Base-by-base conservation (phyloP, 257 asterid species). In the Cruciata laevipes region DNA sequence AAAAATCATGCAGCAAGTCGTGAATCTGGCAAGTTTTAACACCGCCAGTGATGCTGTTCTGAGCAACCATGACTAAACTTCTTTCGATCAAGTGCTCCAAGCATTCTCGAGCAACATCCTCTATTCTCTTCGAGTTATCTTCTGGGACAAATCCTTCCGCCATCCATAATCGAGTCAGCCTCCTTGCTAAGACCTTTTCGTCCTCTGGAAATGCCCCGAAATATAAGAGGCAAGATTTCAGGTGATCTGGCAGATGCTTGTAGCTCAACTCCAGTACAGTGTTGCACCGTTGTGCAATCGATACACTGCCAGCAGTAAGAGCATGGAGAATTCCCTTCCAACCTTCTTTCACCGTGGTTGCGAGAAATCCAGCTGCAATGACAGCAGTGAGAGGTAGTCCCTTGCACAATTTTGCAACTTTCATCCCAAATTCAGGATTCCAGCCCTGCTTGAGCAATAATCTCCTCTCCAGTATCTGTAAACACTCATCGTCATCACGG, bases 51-150 rank as follows among this genome's bases (percentile, higher is more conserved):
- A n/a, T 16, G 1, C 57, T 51, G 1, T n/a, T 51, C 6, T 16
- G 20, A 51, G 57, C 24, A 51, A 51, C 57, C 57, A 51, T 51
- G 23, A 51, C 57, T n/a, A 51, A 51, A n/a, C 57, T 51, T 51
- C 57, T 16, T 16, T 51, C 8, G 24, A 51, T 51, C 8, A 51
- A n/a, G 10, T 16, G 23, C 24, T 16, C 23, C 57, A 51, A 6
- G 20, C 8, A 51, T n/a, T 51, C 57, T 9, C 10, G 23, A 0
- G 57, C 24, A 4, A 2, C 3, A n/a, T 51, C 57, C 4, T 51
- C 57, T 51, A 51, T 16, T n/a, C 57, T 51, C 23, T 51, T 17
- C 18, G 23, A 18, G 3, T 17, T 1, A 18, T 51, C 23, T 51
- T n/a, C 8, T 7, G 1, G 0, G 7, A 51, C 23, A n/a, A 51